Evolutionary conservation across 345 rosid species (phyloP), one percentile per base, ranked within the genome.

Genomic region (Excoecaria cochinchinensis): DNA sequence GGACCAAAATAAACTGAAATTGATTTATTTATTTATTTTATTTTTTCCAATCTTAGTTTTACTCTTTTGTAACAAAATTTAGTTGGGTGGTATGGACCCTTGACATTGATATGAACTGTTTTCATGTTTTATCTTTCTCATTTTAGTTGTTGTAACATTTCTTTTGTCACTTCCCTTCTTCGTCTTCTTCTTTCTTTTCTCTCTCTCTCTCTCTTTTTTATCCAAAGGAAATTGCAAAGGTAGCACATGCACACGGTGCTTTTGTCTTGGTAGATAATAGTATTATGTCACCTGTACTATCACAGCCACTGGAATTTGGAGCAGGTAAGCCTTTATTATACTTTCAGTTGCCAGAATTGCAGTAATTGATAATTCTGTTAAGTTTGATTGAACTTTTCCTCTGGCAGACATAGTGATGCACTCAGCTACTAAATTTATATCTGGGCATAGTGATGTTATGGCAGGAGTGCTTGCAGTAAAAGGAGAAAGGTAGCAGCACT

Each of bases 401-500:
- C 39, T 84, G 77, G 77, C 87, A 90, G 99, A 95, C 78, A 95
- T 93, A 48, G 98, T 93, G 68, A 93, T 95, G 99, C 97, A 93
- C 72, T 95, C 99, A 0, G 98, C 97, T 74, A 95, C 99, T 51
- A 93, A 95, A 76, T 95, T 95, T 78, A 87, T 91, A 76, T 85
- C 97, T 38, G 98, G 99, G 76, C 99, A 93, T 77, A 90, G 98
- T 80, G 97, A 95, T 83, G 80, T 95, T 69, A 95, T 93, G 98
- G 98, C 95, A 17, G 98, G 98, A 51, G 99, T 91, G 66, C 95
- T 95, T 81, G 90, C 95, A n/a, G 96, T 93, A 47, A 95, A 85
- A 85, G 97, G 92, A 67, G 91, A 93, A 87, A 95, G 96, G 98
- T 93, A 71, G 47, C 48, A 17, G 12, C 72, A 69, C 68, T 47